These are phyloP conservation scores for Candida mattraensis DNA, from an alignment of 805 yeast species.

Conservation along the genomic window DNA sequence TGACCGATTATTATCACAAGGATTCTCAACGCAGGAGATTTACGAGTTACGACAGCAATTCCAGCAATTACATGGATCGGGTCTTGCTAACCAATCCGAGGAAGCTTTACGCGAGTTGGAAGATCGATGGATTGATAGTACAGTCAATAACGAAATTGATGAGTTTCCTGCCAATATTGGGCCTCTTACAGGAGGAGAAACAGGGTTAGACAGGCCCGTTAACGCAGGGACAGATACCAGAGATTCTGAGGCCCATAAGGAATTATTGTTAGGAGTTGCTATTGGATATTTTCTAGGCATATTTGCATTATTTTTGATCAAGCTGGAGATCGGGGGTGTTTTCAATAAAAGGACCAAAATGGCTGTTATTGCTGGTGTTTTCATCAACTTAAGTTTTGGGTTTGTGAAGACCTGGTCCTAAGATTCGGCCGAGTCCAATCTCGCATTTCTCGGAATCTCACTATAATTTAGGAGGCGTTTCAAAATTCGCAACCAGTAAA, in stretches of 20 bases:
- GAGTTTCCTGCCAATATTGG: constrained; percentile 40
- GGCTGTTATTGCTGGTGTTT: constrained; percentile 71
- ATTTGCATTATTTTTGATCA: constrained; percentile 60
- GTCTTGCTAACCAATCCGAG: constrained; percentile 32
- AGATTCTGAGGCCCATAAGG: constrained; percentile 49
- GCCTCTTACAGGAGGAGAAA: constrained; percentile 9
- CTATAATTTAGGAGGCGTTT: too few species aligned
- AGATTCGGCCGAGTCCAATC: too few species aligned
- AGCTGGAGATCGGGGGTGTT: constrained; percentile 52
- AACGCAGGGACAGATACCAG: constrained; percentile 33
- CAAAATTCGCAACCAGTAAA: too few species aligned
- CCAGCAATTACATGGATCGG: constrained; percentile 60
- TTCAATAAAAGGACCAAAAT: constrained; percentile 63
- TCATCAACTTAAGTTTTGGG: constrained; percentile 68
- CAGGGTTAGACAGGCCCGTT: constrained; percentile 11
- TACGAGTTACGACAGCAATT: constrained; percentile 73
- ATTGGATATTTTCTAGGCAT: constrained; percentile 79
- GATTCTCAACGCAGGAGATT: constrained; percentile 79
- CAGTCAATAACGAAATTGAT: constrained; percentile 54
- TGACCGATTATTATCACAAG: constrained; percentile 79
- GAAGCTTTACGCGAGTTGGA: constrained; percentile 67
- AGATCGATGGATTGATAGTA: constrained; percentile 86
- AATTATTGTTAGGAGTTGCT: constrained; percentile 65
- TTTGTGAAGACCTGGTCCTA: constrained; percentile 47
- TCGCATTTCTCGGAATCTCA: too few species aligned